A percentile compares a stretch with the other conserved stretches of the same genome.
Evolutionary conservation across 257 asterid genomes (phyloP).

Genomic region (Primulina huaijiensis): DNA sequence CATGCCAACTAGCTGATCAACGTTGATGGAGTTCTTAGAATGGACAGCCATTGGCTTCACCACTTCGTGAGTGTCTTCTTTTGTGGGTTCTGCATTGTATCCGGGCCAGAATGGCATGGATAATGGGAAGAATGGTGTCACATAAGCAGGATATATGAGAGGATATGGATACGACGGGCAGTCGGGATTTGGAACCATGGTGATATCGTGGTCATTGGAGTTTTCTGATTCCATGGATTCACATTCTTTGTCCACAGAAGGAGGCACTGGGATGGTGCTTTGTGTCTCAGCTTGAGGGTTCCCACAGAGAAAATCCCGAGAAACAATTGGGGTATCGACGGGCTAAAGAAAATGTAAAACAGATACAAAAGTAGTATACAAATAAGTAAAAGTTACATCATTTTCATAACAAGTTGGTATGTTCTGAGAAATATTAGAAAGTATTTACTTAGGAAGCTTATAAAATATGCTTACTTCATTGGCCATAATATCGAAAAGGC

Average conservation of each 20-base stretch:
- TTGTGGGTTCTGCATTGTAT: constrained; percentile 48
- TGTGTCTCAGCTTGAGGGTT: constrained; percentile 56
- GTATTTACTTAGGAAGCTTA: not conserved
- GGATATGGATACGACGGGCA: constrained; percentile 64
- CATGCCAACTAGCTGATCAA: constrained; percentile 87
- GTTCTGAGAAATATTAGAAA: not conserved
- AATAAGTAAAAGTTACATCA: not conserved
- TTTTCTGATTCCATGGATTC: constrained; percentile 84
- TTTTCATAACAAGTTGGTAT: not conserved
- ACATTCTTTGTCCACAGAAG: constrained; percentile 67
- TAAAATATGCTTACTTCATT: constrained; percentile 71
- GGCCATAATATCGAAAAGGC: constrained; percentile 91
- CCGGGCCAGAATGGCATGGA: constrained; percentile 76
- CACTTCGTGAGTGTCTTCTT: constrained; percentile 74
- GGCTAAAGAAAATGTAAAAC: constrained; percentile 41
- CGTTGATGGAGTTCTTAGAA: constrained; percentile 77
- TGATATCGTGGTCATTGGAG: constrained; percentile 54
- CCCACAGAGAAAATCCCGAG: constrained; percentile 57
- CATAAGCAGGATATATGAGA: constrained; percentile 70
- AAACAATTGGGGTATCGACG: constrained; percentile 46
- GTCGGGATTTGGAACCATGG: constrained; percentile 41
- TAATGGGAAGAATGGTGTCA: constrained; percentile 65
- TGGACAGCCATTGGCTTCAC: constrained; percentile 93
- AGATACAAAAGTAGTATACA: not conserved
- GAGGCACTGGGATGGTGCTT: constrained; percentile 41